Evolutionary conservation across 768 basidiomycete species (phyloP), one percentile per base, ranked within the genome.

Genomic region (Podaxis carcinomalis): DNA sequence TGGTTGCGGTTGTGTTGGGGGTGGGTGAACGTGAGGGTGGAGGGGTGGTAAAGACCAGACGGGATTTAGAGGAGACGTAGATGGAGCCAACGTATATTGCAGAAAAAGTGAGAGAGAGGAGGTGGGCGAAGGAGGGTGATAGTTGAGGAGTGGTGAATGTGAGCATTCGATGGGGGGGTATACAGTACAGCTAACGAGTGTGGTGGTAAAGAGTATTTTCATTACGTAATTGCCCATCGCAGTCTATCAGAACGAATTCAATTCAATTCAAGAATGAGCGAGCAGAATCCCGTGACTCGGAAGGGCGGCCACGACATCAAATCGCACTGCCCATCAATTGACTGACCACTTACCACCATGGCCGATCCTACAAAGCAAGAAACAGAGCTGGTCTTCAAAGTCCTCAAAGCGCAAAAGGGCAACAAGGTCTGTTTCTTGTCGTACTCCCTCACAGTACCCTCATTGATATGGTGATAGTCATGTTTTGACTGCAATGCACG

Each of bases 401-500:
- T 91, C 2, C 78, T 95, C 37, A 89, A 85, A 68, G 74, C 83
- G 2, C 92, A 96, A 66, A 95, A 95, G 69, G 92, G 85, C 6
- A 98, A 98, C 77, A 93, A 90, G 78, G 92, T 88, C 62, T 4
- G 35, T 11, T n/a, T 52, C 47, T 23, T 19, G 13, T 10, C 36
- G 39, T 44, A 35, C 39, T 40, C 56, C 2, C 44, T 62, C 51
- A 51, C 47, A 10, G 59, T 10, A 27, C 27, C 37, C 51, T 55
- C 25, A 35, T 42, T 16, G 23, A 62, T 47, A 3, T 49, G n/a
- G 37, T 21, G 49, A 35, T 56, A 79, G 78, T 70, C 76, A 70
- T 98, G 96, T 76, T 97, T 97, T 68, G 96, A 98, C 73, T 98
- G 96, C 72, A 83, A 84, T 68, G 95, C 95, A 51, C 89, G 94